These are phyloP conservation scores for Iris pallida DNA, from an alignment of 116 monocot genomes.

Conservation along the genomic window DNA sequence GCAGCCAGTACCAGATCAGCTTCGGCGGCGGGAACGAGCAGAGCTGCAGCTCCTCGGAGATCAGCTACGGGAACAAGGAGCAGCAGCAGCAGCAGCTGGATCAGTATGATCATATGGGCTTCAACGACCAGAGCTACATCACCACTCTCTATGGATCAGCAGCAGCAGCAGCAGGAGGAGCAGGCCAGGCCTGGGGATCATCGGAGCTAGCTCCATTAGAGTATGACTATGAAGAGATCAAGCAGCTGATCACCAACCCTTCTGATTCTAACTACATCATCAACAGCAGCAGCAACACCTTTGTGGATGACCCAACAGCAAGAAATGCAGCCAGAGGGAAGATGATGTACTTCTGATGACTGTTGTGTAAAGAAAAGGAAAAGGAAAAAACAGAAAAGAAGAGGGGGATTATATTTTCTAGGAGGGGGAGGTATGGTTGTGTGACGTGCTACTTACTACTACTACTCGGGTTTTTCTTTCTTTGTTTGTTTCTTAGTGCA, in stretches of 20 bases:
- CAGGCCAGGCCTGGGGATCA: slow-evolving; percentile 6
- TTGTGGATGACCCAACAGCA: neutral
- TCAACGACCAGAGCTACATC: slow-evolving; percentile 5
- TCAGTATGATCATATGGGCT: slow-evolving; percentile 14
- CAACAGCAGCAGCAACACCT: neutral
- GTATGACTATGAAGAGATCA: slow-evolving; percentile 50
- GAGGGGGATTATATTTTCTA: neutral
- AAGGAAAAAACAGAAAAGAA: neutral
- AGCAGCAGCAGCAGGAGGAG: neutral
- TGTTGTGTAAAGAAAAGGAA: neutral
- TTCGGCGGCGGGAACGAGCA: slow-evolving; percentile 21
- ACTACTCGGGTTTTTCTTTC: neutral
- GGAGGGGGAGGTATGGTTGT: neutral
- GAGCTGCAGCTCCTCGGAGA: slow-evolving; percentile 43
- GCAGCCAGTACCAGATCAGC: slow-evolving; percentile 12
- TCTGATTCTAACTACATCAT: slow-evolving; percentile 2
- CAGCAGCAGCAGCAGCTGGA: too few species aligned
- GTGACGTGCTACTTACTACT: neutral
- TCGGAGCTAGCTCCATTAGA: slow-evolving; percentile 19
- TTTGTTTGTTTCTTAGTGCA: neutral
- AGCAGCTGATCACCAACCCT: slow-evolving; percentile 14
- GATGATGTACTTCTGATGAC: neutral
- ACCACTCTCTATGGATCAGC: neutral
- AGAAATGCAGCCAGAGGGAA: neutral
- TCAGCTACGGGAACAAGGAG: slow-evolving; percentile 22